Evolutionary conservation across 1,139 yeast genomes (phyloP).

Genomic region (Torulaspora pretoriensis): DNA sequence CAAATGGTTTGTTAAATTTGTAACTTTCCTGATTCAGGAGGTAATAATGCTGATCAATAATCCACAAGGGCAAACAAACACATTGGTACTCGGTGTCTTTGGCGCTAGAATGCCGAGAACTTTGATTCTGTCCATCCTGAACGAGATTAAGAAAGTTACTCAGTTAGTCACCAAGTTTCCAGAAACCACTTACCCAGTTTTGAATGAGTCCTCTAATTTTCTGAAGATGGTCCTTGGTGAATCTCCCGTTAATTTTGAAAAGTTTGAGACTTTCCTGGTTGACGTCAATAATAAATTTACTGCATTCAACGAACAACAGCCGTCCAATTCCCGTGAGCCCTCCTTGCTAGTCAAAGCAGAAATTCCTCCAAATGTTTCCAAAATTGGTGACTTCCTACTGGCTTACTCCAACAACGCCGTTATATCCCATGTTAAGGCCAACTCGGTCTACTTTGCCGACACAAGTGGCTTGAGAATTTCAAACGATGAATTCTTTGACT

Average conservation of each 20-base stretch:
- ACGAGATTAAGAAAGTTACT: conserved; percentile 34
- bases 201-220: conserved; percentile 35
- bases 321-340: conserved; percentile 27
- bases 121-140: conserved; percentile 30
- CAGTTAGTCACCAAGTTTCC: conserved; percentile 35
- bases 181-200: conserved; percentile 34
- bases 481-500: conserved; percentile 28
- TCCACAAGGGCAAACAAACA: conserved; percentile 22
- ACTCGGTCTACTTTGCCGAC: conserved; percentile 32
- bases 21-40: conserved; percentile 34
- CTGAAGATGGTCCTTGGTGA: conserved; percentile 33
- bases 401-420: conserved; percentile 30
- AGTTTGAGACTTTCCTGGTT: conserved; percentile 33
- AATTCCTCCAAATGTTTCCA: conserved; percentile 25
- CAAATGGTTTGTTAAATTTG: conserved; percentile 36
- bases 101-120: conserved; percentile 36
- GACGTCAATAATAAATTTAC: conserved; percentile 34
- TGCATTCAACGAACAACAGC: conserved; percentile 30
- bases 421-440: conserved; percentile 31
- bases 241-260: conserved; percentile 35
- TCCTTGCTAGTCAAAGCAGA: conserved; percentile 34
- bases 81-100: conserved; percentile 33
- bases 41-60: conserved; percentile 30
- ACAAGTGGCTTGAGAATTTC: conserved; percentile 33
- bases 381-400: conserved; percentile 29